These are phyloP conservation scores for Fusarium verrucosum DNA, from an alignment of 2,329 filamentous ascomycete species.

Conservation along the genomic window DNA sequence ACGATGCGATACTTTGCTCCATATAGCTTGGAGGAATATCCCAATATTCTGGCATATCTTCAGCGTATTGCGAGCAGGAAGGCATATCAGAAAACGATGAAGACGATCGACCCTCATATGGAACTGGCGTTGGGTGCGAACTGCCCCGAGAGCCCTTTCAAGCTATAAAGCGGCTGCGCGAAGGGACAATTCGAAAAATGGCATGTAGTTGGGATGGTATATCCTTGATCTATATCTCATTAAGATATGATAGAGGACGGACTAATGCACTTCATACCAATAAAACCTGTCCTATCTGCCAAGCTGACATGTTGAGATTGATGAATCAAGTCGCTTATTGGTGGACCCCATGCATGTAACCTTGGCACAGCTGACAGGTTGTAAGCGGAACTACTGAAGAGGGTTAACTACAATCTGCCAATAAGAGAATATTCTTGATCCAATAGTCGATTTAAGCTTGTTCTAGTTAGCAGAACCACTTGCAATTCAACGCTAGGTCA, in stretches of 20 bases:
- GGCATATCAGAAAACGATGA: slow-evolving; percentile 58
- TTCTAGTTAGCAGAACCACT: too few species aligned
- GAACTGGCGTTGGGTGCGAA: slow-evolving; percentile 45
- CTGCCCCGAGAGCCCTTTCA: slow-evolving; percentile 17
- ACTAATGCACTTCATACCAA: not conserved
- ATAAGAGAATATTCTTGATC: not conserved
- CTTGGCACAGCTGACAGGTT: not conserved
- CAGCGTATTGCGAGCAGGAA: slow-evolving; percentile 55
- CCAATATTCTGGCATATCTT: slow-evolving; percentile 58
- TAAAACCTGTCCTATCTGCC: accelerated
- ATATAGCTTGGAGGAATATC: slow-evolving; percentile 53
- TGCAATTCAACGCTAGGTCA: too few species aligned
- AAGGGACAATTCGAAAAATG: too few species aligned
- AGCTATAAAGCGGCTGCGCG: not conserved
- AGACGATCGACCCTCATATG: slow-evolving; percentile 60
- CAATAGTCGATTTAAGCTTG: not conserved
- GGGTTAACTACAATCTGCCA: not conserved
- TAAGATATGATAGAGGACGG: too few species aligned
- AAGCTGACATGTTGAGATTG: not conserved
- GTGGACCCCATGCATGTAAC: not conserved
- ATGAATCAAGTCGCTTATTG: not conserved
- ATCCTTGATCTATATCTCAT: too few species aligned
- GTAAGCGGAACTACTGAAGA: not conserved
- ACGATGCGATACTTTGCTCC: slow-evolving; percentile 66
- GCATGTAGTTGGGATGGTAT: too few species aligned